These are phyloP conservation scores for Pythium rhizo-oryzae DNA, from an alignment of 352 stramenopile genomes.

Conservation along the genomic window DNA sequence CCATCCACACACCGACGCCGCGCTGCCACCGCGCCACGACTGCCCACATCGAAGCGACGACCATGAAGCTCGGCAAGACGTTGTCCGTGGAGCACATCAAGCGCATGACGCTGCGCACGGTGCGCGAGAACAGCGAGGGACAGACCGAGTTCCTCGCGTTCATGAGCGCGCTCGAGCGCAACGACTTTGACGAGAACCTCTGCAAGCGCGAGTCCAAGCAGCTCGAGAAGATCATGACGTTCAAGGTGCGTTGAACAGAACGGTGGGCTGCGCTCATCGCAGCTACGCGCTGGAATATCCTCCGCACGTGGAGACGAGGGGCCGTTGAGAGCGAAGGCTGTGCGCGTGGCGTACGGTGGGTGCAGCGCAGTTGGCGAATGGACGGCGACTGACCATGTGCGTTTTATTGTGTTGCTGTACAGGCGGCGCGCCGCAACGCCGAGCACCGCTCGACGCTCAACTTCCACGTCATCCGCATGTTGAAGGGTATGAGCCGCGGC, in stretches of 20 bases:
- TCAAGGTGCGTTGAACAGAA: constrained; percentile 43
- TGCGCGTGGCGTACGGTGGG: background rate
- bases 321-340: too few relatives aligned
- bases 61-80: constrained; percentile 81
- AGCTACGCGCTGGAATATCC: too few relatives aligned
- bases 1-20: constrained; percentile 8
- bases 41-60: constrained; percentile 7
- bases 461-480: constrained; percentile 89
- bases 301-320: too few relatives aligned
- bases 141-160: constrained; percentile 84
- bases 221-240: constrained; percentile 77
- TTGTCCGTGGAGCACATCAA: constrained; percentile 90
- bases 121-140: constrained; percentile 78
- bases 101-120: constrained; percentile 88
- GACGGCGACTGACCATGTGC: background rate
- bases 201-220: constrained; percentile 84
- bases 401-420: constrained; percentile 4
- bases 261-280: too few relatives aligned
- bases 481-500: constrained; percentile 63
- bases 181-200: constrained; percentile 84
- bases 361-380: background rate
- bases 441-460: constrained; percentile 87
- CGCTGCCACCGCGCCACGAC: background rate
- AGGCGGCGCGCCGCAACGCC: constrained; percentile 59
- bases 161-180: constrained; percentile 76